Evolutionary conservation across 2,329 filamentous ascomycete genomes (phyloP).

Genomic region (Fusarium nurragi): DNA sequence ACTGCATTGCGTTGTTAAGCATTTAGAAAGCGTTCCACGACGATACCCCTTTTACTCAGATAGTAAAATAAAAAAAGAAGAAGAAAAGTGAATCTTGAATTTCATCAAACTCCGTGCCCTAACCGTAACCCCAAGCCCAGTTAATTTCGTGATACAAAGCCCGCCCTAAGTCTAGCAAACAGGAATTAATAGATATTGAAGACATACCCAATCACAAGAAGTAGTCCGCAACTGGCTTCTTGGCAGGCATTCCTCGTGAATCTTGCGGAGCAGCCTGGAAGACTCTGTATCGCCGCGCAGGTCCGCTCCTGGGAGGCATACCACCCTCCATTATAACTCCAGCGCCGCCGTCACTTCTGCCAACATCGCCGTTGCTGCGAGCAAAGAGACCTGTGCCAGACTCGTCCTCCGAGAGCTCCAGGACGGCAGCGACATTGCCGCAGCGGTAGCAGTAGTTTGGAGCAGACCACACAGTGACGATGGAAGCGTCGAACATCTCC

Average conservation of each 20-base stretch:
- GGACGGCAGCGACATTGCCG: constrained; percentile 92
- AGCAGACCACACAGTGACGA: constrained; percentile 98
- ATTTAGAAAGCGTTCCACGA: constrained; percentile 22
- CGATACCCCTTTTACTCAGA: constrained; percentile 28
- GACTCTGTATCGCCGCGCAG: constrained; percentile 89
- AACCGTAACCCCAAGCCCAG: constrained; percentile 34
- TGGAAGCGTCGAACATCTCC: constrained; percentile 96
- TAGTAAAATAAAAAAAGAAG: constrained; percentile 18
- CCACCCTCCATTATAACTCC: constrained; percentile 61
- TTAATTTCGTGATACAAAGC: constrained; percentile 35
- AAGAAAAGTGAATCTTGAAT: constrained; percentile 16
- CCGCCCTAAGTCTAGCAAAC: constrained; percentile 13
- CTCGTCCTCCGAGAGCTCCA: constrained; percentile 90
- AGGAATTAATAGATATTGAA: constrained; percentile 1
- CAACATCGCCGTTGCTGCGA: constrained; percentile 76
- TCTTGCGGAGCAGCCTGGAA: constrained; percentile 98
- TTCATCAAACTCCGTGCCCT: constrained; percentile 40
- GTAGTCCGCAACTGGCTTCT: constrained; percentile 98
- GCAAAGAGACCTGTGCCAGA: constrained; percentile 76
- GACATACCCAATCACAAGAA: constrained; percentile 69
- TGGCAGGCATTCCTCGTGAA: constrained; percentile 95
- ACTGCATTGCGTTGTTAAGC: constrained; percentile 22
- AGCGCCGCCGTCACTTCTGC: constrained; percentile 62
- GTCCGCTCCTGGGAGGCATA: constrained; percentile 65
- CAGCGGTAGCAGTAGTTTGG: constrained; percentile 98